Base-by-base conservation (phyloP, 176 grass and related monocot species). In the Triticum dicoccoides region DNA sequence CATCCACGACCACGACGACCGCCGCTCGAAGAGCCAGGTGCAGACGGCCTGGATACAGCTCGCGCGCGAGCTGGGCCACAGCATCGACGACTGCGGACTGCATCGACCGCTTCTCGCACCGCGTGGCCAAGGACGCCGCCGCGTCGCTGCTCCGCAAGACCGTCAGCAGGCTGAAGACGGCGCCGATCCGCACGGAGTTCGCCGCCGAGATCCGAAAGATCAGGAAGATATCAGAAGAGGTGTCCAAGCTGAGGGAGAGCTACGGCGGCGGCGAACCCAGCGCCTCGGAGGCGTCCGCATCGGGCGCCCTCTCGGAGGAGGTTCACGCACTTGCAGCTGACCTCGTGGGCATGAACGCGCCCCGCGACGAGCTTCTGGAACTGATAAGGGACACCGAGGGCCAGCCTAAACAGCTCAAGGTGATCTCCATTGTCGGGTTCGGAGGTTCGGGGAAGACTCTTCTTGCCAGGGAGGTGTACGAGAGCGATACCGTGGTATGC, bases 101-200 rank as follows among this genome's bases (percentile, higher is more conserved):
- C 79, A 68, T 81, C 41, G 79, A 81, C 9, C 63, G 80, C 80
- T 71, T 58, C 47, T 15, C 38, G 47, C 45, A 70, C 32, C 29
- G 32, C 0, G 3, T 27, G 24, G 25, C 23, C 14, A 13, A 17
- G 13, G 13, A 52, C 13, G 13, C 49, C 49, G 13, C 13, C 49
- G 11, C 49, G 49, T 52, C 49, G 49, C 14, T 4, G 49, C 14
- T 52, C 13, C 13, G 49, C 11, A 13, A 17, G 13, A 17, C 49
- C 14, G 3, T 17, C 13, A 3, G 49, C 51, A 17, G 18, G 75
- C 8, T 77, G 15, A 77, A 58, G 74, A 58, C 24, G 2, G 65
- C 30, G 4, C 0, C 61, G 0, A 11, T 17, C 78, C 61, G 61
- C 8, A 45, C 38, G 35, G 65, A 66, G 78, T 66, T 80, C 8